These are phyloP conservation scores for Mediolabrus comicus DNA, from an alignment of 108 stramenopile species.

Conservation along the genomic window DNA sequence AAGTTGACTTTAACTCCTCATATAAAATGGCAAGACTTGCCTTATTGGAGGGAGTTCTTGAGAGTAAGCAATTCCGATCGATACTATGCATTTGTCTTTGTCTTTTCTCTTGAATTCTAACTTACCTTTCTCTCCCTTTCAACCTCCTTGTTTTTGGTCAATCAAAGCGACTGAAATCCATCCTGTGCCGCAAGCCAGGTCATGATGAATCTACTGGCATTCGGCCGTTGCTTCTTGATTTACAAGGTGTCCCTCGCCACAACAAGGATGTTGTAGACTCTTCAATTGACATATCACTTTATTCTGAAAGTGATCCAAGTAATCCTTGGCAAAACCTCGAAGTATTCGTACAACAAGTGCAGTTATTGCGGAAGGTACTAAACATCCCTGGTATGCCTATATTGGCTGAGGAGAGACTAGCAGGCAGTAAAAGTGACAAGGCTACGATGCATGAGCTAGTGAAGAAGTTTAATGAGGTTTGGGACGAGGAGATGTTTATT, in stretches of 20 bases:
- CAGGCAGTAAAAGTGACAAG: constrained; percentile 20
- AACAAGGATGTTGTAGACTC: constrained; percentile 40
- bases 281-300: constrained; percentile 47
- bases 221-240: constrained; percentile 81
- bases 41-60: constrained; percentile 54
- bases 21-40: constrained; percentile 43
- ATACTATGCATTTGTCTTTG: not conserved
- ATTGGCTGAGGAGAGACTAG: constrained; percentile 22
- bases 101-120: not conserved
- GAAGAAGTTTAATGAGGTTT: constrained; percentile 45
- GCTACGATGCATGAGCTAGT: constrained; percentile 23
- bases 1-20: constrained; percentile 8
- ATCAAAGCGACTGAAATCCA: constrained; percentile 59
- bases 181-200: constrained; percentile 65
- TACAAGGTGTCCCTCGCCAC: constrained; percentile 76
- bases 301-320: not conserved
- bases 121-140: not conserved
- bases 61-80: constrained; percentile 52
- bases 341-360: constrained; percentile 24
- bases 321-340: constrained; percentile 14
- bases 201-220: constrained; percentile 78
- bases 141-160: not conserved
- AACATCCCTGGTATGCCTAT: constrained; percentile 26
- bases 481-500: constrained; percentile 66
- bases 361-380: constrained; percentile 23